Base-by-base conservation (phyloP, 2,329 filamentous ascomycete genomes). In the Aspergillus hortae region DNA sequence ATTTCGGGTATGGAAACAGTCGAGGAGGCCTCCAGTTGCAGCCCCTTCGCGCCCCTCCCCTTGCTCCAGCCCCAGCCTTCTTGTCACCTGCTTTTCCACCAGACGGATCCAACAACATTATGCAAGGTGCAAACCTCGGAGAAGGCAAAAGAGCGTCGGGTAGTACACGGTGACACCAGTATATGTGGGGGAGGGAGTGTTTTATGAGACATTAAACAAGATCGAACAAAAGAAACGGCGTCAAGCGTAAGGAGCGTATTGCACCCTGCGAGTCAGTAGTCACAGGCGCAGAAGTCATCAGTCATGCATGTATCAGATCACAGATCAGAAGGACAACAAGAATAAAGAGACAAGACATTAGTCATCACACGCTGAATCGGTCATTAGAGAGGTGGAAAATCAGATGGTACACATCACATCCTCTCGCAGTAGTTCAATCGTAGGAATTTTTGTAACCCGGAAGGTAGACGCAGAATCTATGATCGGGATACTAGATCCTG, bases 401-500 rank as follows among this genome's bases (percentile, higher is more conserved):
- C 49, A 56, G 50, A 56, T 58, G 59, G 57, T 59, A 51, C 60
- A 59, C 56, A 63, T 61, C 61, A 53, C 53, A 27, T 55, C 59
- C 23, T 36, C 35, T 56, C 53, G 57, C 54, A 49, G 44, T 49
- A 49, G 44, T 49, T 65, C 61, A 66, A 64, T 61, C 48, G 59
- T 66, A 64, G 64, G 63, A 58, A 9, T 3, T 41, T 19, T 27
- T 27, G 25, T 27, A 27, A 27, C 25, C 25, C 32, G 23, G 5
- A 43, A 25, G 19, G 23, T 17, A 7, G 25, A 14, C 46, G 41
- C 38, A 14, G 41, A 55, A 23, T 54, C 48, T 53, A 69, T 53
- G 65, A 56, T 42, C 68, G 61, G 19, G 61, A 63, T 47, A 76
- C 70, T 15, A 76, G 62, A 36, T 74, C 74, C 46, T 72, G 70